Conservation (phyloP, 371 early-diverging fungal genomes). For the Syncephalastrum monosporum region DNA sequence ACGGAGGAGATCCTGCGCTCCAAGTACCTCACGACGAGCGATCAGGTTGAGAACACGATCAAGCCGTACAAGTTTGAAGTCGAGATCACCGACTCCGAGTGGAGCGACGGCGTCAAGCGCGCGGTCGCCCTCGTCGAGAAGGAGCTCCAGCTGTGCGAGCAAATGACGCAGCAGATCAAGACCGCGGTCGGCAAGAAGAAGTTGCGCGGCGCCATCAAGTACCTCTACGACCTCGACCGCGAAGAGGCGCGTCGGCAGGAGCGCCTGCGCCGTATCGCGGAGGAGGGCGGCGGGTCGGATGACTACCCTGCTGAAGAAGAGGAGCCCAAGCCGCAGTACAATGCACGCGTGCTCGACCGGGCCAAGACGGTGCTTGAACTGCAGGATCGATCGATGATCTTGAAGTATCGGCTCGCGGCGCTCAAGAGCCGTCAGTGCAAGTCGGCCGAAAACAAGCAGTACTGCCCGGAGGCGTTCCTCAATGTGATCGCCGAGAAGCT, state of each 20-base stretch:
- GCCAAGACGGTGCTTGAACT: constrained; percentile 79
- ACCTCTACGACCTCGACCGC: constrained; percentile 54
- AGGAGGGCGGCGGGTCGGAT: constrained; percentile 17
- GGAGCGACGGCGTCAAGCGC: constrained; percentile 85
- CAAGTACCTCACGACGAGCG: constrained; percentile 85
- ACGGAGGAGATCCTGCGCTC: constrained; percentile 80
- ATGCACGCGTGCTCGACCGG: constrained; percentile 72
- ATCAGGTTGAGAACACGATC: constrained; percentile 98
- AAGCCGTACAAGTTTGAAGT: constrained; percentile 98
- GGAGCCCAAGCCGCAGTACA: constrained; percentile 56
- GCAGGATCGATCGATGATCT: constrained; percentile 69
- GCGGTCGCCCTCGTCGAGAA: constrained; percentile 74
- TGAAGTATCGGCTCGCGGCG: constrained; percentile 80
- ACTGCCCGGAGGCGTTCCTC: constrained; percentile 93
- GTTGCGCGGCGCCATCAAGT: constrained; percentile 80
- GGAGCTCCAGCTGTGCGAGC: constrained; percentile 74
- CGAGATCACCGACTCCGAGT: constrained; percentile 89
- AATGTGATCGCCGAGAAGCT: constrained; percentile 91
- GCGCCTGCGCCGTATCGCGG: constrained; percentile 27
- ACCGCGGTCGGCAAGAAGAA: constrained; percentile 76
- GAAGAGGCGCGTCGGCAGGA: constrained; percentile 52
- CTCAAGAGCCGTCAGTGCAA: constrained; percentile 79
- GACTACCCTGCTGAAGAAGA: constrained; percentile 34
- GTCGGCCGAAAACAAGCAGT: constrained; percentile 72
- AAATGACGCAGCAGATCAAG: constrained; percentile 72